These are phyloP conservation scores for Fusarium marasasianum DNA, from an alignment of 2,329 filamentous ascomycete genomes.

Conservation along the genomic window DNA sequence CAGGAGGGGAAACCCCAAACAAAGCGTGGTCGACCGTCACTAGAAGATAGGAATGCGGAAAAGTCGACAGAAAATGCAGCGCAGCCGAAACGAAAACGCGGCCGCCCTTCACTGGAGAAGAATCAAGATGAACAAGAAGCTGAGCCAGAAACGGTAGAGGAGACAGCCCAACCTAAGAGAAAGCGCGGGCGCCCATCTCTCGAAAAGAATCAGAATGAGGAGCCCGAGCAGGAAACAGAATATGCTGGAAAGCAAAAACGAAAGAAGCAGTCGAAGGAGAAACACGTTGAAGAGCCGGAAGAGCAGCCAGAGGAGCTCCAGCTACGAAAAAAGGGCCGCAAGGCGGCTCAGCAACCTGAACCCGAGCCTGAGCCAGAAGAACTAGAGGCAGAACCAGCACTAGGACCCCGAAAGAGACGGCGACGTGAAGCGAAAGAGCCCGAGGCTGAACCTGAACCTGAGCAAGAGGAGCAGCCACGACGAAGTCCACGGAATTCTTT, in stretches of 20 bases:
- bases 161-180: conserved; percentile 44
- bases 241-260: conserved; percentile 27
- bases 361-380: conserved; percentile 27
- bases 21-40: conserved; percentile 45
- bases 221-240: background rate
- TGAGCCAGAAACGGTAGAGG: conserved; percentile 8
- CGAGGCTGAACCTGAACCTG: background rate
- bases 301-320: conserved; percentile 11
- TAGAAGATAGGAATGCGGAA: conserved; percentile 21
- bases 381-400: background rate
- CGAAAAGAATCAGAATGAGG: conserved; percentile 11
- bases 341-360: conserved; percentile 4
- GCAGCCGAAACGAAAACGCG: conserved; percentile 50
- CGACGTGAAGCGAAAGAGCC: conserved; percentile 5
- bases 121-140: conserved; percentile 1
- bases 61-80: conserved; percentile 26
- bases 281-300: conserved; percentile 9
- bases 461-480: conserved; percentile 13
- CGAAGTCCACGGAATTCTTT: conserved; percentile 35
- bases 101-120: conserved; percentile 44
- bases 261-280: conserved; percentile 20
- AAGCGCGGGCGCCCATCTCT: conserved; percentile 50
- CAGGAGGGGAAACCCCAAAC: conserved; percentile 20
- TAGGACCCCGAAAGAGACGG: conserved; percentile 23
- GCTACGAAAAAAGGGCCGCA: conserved; percentile 26